These are phyloP conservation scores for Xylaria nigripes DNA, from an alignment of 495 filamentous ascomycete species.

Conservation along the genomic window DNA sequence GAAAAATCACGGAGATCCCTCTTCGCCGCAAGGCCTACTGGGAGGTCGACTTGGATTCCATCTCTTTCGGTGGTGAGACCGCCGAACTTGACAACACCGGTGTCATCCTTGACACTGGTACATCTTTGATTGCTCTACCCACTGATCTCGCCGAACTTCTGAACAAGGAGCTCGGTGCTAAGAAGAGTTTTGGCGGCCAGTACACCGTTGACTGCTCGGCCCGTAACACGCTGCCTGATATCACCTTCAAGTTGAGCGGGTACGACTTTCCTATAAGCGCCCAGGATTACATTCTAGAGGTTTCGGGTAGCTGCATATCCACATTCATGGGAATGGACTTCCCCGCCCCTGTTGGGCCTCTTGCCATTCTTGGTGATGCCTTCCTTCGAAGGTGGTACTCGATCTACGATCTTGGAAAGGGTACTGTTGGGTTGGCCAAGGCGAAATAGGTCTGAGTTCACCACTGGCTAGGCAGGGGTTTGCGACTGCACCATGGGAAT, in stretches of 20 bases:
- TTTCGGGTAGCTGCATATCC: slow-evolving; percentile 91
- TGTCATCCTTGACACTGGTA: slow-evolving; percentile 96
- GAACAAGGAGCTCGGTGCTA: slow-evolving; percentile 96
- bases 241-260: slow-evolving; percentile 79
- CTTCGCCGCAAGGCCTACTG: slow-evolving; percentile 98
- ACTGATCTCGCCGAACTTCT: slow-evolving; percentile 89
- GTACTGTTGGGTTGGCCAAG: slow-evolving; percentile 79
- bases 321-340: slow-evolving; percentile 98
- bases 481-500: slow-evolving; percentile 10
- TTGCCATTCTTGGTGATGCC: slow-evolving; percentile 93
- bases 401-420: slow-evolving; percentile 84
- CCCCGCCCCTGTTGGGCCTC: slow-evolving; percentile 79
- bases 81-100: slow-evolving; percentile 90
- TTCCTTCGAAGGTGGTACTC: slow-evolving; percentile 98
- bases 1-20: slow-evolving; percentile 85
- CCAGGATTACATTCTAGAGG: slow-evolving; percentile 93
- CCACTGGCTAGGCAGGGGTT: background rate
- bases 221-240: slow-evolving; percentile 72
- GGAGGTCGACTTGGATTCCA: slow-evolving; percentile 93
- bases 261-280: slow-evolving; percentile 84
- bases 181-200: slow-evolving; percentile 92
- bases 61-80: slow-evolving; percentile 72
- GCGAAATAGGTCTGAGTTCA: slow-evolving; percentile 47
- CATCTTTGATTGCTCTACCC: slow-evolving; percentile 94
- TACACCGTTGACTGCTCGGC: slow-evolving; percentile 86